These are phyloP conservation scores for Radiomyces spectabilis DNA, from an alignment of 192 early-diverging fungal genomes.

Conservation along the genomic window DNA sequence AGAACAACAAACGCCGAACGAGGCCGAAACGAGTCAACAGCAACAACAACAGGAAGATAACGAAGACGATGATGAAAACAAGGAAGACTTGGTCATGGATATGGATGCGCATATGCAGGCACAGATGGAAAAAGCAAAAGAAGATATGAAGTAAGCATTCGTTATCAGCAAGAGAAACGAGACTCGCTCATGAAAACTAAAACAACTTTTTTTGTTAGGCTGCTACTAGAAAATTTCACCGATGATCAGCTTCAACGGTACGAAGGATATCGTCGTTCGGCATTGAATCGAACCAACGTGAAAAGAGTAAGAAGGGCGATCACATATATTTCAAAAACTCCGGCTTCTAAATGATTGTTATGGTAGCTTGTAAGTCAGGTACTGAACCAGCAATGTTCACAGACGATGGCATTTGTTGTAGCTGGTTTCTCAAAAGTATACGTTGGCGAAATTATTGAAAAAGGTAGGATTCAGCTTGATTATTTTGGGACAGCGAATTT, in stretches of 20 bases:
- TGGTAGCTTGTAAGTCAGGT: conserved; percentile 50
- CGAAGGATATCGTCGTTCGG: conserved; percentile 72
- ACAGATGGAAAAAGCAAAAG: conserved; percentile 39
- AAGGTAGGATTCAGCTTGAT: conserved; percentile 29
- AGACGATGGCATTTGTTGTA: conserved; percentile 71
- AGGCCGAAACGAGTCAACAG: background rate
- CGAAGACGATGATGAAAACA: conserved; percentile 42
- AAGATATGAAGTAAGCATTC: conserved; percentile 43
- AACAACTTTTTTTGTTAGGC: conserved; percentile 22
- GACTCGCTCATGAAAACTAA: background rate
- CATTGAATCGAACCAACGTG: conserved; percentile 68
- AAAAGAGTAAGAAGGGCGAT: conserved; percentile 48
- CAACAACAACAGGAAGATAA: conserved; percentile 29
- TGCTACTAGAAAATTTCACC: conserved; percentile 58
- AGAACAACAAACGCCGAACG: too few species aligned
- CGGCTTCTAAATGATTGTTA: background rate
- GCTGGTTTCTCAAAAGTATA: conserved; percentile 89
- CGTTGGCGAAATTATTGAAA: conserved; percentile 85
- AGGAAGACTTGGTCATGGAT: conserved; percentile 43
- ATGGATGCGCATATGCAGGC: conserved; percentile 39
- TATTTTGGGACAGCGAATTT: background rate
- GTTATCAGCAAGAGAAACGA: background rate
- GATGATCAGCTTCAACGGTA: conserved; percentile 72
- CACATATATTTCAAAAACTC: background rate
- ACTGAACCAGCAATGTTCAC: conserved; percentile 64